Evolutionary conservation across 768 basidiomycete species (phyloP).

Genomic region (Termitomyces sp.): DNA sequence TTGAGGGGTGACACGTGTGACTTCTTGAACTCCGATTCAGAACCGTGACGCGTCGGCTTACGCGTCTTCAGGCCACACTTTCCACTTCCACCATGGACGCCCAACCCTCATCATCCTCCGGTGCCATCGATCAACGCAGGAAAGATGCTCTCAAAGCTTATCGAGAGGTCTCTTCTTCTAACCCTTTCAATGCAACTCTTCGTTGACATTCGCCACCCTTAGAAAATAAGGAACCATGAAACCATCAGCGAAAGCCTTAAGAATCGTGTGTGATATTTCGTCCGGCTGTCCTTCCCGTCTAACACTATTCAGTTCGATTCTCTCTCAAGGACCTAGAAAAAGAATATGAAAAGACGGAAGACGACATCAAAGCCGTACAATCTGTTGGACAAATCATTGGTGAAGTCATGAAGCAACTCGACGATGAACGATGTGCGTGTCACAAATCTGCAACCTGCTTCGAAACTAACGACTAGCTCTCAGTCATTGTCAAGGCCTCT

Average conservation of each 20-base stretch:
- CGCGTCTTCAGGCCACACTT: conserved; percentile 27
- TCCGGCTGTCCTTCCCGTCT: not conserved
- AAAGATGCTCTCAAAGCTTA: conserved; percentile 74
- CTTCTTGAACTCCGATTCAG: too few species aligned
- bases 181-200: not conserved
- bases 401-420: conserved; percentile 97
- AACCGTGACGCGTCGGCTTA: conserved; percentile 25
- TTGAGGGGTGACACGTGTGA: too few species aligned
- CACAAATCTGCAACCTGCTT: not conserved
- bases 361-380: conserved; percentile 98
- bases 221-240: conserved; percentile 97
- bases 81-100: conserved; percentile 32
- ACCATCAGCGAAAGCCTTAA: conserved; percentile 82
- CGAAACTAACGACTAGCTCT: not conserved
- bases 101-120: conserved; percentile 53
- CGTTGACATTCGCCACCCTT: conserved; percentile 11
- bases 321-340: conserved; percentile 87
- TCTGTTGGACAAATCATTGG: conserved; percentile 99
- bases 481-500: conserved; percentile 98
- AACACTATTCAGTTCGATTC: conserved; percentile 64
- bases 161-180: conserved; percentile 50
- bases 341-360: conserved; percentile 92
- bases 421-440: conserved; percentile 90
- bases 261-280: conserved; percentile 59
- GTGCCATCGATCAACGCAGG: conserved; percentile 64